Base-by-base conservation (phyloP, 2,329 filamentous ascomycete genomes). In the Ceratocystis variospora region DNA sequence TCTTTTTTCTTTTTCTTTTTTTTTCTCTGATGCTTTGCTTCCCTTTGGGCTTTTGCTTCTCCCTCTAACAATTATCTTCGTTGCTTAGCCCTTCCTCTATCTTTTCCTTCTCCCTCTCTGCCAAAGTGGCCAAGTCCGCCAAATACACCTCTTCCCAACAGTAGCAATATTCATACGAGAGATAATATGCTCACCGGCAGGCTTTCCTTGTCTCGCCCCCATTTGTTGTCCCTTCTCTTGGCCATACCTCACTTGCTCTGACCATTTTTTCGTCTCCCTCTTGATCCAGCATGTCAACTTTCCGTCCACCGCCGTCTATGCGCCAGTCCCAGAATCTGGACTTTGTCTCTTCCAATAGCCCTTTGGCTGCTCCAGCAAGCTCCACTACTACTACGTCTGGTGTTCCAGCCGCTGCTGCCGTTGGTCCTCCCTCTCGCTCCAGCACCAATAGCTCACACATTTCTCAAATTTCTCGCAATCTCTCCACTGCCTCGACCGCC, bases 401-500 rank as follows among this genome's bases (percentile, higher is more conserved):
- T 25, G 19, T 44, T 44, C n/a, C 61, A 10, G 37, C 62, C 19
- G 57, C 66, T 4, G 37, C 66, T 15, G 55, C 61, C 10, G 50
- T 45, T 25, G 62, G 66, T 12, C 62, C 66, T 61, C 50, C 63
- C 28, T 62, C 61, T 37, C 66, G 61, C 50, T 63, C 22, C 25
- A 62, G 44, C 61, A 61, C 55, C 15, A 62, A 53, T 57, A 63
- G 57, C 65, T 50, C n/a, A n/a, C 48, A 15, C 19, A 25, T 22
- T 41, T 57, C 31, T 37, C 25, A 37, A 8, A 64, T 85, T 70
- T 78, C 77, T 69, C 81, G 87, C 70, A 85, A 89, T 71, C 80
- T 84, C 41, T 90, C 88, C 4, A 89, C 83, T 67, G 83, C 84
- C 45, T 87, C 86, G 8, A 89, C 87, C 5, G 84, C 83, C n/a